Evolutionary conservation across 1,139 yeast species (phyloP).

Genomic region (Candida neerlandica): DNA sequence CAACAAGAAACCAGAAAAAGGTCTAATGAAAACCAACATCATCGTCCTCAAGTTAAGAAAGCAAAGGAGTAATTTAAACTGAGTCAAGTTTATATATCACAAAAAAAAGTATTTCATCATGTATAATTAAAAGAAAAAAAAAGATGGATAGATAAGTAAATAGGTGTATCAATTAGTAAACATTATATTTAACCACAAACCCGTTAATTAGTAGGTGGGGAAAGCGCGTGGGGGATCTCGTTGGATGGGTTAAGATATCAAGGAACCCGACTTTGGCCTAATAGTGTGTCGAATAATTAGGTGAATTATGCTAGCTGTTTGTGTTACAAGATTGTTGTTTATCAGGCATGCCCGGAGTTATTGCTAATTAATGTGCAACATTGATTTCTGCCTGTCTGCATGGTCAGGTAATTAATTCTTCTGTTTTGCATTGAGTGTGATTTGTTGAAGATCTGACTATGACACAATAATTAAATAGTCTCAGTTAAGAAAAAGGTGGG

Average conservation of each 20-base stretch:
- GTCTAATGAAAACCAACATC: constrained; percentile 19
- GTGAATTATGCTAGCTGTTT: no score
- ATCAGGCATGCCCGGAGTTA: background rate
- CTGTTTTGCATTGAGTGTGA: background rate
- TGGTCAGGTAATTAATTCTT: no score
- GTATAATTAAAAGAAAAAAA: no score
- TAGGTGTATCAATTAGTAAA: no score
- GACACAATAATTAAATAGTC: background rate
- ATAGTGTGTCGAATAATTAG: background rate
- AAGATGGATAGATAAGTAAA: no score
- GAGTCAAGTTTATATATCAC: no score
- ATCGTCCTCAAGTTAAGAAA: constrained; percentile 21
- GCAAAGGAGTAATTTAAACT: constrained; percentile 11
- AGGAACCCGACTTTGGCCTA: background rate
- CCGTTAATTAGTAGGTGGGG: background rate
- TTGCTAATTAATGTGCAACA: no score
- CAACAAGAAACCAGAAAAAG: constrained; percentile 11
- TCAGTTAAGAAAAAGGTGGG: background rate
- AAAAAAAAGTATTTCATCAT: background rate
- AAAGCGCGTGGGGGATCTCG: background rate
- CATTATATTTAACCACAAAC: no score
- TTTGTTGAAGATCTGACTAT: background rate
- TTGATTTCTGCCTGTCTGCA: no score
- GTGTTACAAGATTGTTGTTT: no score
- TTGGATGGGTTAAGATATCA: background rate